phyloP scores from a whole-genome alignment of 1,284 basidiomycete genomes.

The Lentinula novae-zelandiae region DNA sequence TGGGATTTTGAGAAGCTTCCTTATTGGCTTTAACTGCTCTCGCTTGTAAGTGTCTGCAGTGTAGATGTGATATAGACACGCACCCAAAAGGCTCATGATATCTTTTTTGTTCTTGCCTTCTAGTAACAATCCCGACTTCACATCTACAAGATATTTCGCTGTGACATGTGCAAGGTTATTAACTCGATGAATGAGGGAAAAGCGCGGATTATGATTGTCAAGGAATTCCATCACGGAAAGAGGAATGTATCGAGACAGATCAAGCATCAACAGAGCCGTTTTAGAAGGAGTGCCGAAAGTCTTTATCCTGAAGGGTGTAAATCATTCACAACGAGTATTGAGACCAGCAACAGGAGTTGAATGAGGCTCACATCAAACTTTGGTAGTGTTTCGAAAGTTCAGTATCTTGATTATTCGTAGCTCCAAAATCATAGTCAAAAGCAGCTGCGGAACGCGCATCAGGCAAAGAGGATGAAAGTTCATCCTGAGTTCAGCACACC shows the following conservation, averaged over 20 bases:
- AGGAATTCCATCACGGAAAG: conserved; percentile 3
- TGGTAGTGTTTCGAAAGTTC: conserved; percentile 4
- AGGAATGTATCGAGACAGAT: conserved; percentile 3
- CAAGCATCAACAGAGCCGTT: neutral
- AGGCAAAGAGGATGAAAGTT: neutral
- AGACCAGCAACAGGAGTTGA: neutral
- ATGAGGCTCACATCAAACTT: conserved; percentile 6
- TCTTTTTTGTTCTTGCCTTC: conserved; percentile 12
- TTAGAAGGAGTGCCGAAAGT: conserved; percentile 10
- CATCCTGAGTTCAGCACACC: conserved; percentile 22
- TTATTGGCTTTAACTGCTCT: conserved; percentile 39
- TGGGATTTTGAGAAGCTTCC: conserved; percentile 33
- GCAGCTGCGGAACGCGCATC: neutral
- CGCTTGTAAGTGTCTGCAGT: neutral
- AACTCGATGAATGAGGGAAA: neutral
- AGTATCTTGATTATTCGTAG: conserved; percentile 4
- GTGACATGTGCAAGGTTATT: neutral
- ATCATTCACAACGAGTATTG: neutral
- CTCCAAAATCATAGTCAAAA: conserved; percentile 15
- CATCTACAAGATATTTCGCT: conserved; percentile 5
- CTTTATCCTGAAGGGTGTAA: neutral
- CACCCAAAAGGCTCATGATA: conserved; percentile 12
- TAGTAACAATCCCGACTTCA: conserved; percentile 4
- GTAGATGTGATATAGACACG: neutral
- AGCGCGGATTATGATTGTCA: neutral